A percentile compares a stretch with the other conserved stretches of the same genome.
phyloP scores from a whole-genome alignment of 331 rosid species.

The Arachis monticola region DNA sequence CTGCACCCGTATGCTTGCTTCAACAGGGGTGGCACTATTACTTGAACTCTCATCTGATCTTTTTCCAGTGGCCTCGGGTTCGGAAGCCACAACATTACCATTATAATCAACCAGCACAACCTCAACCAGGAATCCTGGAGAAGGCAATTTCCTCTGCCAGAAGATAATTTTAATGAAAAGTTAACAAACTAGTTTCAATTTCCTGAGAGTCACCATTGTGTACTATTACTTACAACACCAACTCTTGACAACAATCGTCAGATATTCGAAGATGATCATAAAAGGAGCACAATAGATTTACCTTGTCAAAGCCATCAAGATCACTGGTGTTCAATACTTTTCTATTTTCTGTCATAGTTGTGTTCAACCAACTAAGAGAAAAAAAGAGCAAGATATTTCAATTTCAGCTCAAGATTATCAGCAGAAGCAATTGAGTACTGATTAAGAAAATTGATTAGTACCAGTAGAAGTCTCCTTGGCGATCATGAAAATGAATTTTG shows the following conservation, averaged over 20 bases:
- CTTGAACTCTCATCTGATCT: slow-evolving; percentile 75
- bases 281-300: slow-evolving; percentile 35
- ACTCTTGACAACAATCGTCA: slow-evolving; percentile 1
- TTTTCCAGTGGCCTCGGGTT: slow-evolving; percentile 50
- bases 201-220: slow-evolving; percentile 3
- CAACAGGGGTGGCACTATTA: slow-evolving; percentile 52
- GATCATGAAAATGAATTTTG: slow-evolving; percentile 94
- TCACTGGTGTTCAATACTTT: slow-evolving; percentile 76
- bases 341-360: slow-evolving; percentile 90
- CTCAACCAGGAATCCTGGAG: slow-evolving; percentile 97
- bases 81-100: slow-evolving; percentile 48
- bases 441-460: slow-evolving; percentile 34
- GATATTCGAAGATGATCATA: slow-evolving; percentile 12
- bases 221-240: neutral
- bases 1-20: slow-evolving; percentile 41
- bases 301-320: slow-evolving; percentile 99
- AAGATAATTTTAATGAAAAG: slow-evolving; percentile 19
- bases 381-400: slow-evolving; percentile 45
- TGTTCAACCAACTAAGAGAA: slow-evolving; percentile 82
- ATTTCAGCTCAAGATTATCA: slow-evolving; percentile 21
- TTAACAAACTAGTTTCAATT: neutral
- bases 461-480: slow-evolving; percentile 99
- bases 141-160: slow-evolving; percentile 91
- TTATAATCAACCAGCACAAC: slow-evolving; percentile 77
- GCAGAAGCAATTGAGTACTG: slow-evolving; percentile 18